Base-by-base conservation (phyloP, 208 protist genomes). In the Crithidia sp. region DNA sequence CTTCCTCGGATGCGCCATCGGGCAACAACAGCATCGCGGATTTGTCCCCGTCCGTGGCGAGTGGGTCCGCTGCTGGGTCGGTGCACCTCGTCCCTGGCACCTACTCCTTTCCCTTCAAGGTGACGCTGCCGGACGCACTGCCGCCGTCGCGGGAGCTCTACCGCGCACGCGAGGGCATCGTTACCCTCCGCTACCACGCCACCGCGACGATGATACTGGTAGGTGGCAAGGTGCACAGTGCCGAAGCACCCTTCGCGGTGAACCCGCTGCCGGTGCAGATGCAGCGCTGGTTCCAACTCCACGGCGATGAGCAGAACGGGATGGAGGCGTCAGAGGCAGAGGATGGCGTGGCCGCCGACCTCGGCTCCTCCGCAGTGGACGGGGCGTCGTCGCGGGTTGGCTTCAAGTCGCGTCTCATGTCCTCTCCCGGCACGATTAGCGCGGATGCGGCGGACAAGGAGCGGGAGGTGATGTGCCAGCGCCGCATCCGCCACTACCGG, bases 21-120 rank as follows among this genome's bases (percentile, higher is more conserved):
- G 17, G 36, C 2, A 41, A 69, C 36, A 52, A 63, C 47, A 52
- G 37, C 43, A 36, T 64, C 2, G 39, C 28, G 7, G 50, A 81
- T 10, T 5, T 69, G 8, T 17, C 63, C 12, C 49, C 61, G 5
- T 77, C 67, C 37, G 19, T 74, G 43, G 19, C 50, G n/a, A 52
- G 61, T 13, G 52, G 49, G 17, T 39, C 58, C 17, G 37, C 47
- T 12, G 58, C 43, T 5, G 58, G 19, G 47, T 28, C 69, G 8
- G 55, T 81, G 36, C 71, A 76, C 39, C 64, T 93, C 0, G 54
- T 81, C 56, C 82, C 85, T 2, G 90, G 90, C 59, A 87, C 67
- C 43, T 95, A 95, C 68, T 83, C 68, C 17, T 93, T 88, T 55
- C 90, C 90, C 0, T 92, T 95, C 67, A 50, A 37, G 28, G 63